Evolutionary conservation across 2,329 filamentous ascomycete genomes (phyloP).

Genomic region (Fusarium solani-melongenae): DNA sequence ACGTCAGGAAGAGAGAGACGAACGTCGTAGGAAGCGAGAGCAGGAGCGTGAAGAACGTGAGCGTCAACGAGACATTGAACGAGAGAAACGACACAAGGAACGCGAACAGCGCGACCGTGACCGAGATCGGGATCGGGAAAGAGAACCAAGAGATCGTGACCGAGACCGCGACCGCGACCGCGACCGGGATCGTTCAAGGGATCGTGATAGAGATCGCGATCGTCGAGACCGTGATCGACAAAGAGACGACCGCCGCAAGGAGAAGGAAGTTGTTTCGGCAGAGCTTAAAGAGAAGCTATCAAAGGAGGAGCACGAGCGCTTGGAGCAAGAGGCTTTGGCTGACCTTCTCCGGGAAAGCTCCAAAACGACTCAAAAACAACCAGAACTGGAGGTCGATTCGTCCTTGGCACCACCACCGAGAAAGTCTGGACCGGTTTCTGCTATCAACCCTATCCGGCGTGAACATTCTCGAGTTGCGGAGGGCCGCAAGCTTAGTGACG

Average conservation of each 20-base stretch:
- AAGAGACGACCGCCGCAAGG: slow-evolving; percentile 46
- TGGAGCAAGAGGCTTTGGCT: slow-evolving; percentile 68
- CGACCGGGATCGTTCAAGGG: slow-evolving; percentile 46
- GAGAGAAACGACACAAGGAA: slow-evolving; percentile 54
- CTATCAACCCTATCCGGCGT: slow-evolving; percentile 66
- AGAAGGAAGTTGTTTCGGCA: slow-evolving; percentile 54
- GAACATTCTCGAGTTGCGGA: slow-evolving; percentile 58
- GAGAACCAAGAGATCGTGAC: slow-evolving; percentile 44
- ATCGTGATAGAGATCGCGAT: slow-evolving; percentile 44
- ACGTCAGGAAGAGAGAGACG: slow-evolving; percentile 62
- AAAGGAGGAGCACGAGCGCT: slow-evolving; percentile 66
- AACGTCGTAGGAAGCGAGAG: slow-evolving; percentile 62
- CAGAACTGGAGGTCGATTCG: slow-evolving; percentile 67
- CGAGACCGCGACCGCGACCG: slow-evolving; percentile 42
- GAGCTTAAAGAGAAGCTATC: slow-evolving; percentile 65
- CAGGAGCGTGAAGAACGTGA: slow-evolving; percentile 67
- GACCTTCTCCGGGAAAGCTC: slow-evolving; percentile 70
- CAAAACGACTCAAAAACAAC: slow-evolving; percentile 58
- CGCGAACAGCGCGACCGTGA: slow-evolving; percentile 53
- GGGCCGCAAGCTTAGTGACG: slow-evolving; percentile 52
- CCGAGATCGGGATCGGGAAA: slow-evolving; percentile 45
- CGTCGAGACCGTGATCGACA: slow-evolving; percentile 45
- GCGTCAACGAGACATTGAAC: slow-evolving; percentile 53
- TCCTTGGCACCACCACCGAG: slow-evolving; percentile 66
- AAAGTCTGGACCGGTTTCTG: slow-evolving; percentile 64